Conservation (phyloP, 1,139 yeast species). For the Entelexis sorbosivorans region DNA sequence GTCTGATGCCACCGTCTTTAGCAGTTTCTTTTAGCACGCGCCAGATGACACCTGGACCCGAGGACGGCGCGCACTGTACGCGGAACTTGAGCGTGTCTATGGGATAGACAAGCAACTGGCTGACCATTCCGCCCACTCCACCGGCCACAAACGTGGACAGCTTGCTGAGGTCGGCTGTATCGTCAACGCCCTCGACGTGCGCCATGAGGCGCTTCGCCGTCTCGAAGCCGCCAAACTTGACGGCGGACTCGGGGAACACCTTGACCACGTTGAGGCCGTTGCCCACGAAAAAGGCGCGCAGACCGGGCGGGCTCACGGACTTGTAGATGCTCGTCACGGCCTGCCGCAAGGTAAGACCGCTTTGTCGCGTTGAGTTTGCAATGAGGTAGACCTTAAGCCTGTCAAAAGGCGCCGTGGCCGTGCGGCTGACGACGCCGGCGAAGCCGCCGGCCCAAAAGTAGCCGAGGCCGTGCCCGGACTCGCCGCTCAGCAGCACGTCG, state of each 20-base stretch:
- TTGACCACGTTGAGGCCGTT: conserved; percentile 88
- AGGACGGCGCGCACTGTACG: conserved; percentile 34
- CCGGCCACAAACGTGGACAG: conserved; percentile 81
- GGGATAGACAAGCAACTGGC: conserved; percentile 89
- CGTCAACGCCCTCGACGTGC: conserved; percentile 63
- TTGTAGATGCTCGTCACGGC: conserved; percentile 75
- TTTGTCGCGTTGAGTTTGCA: conserved; percentile 61
- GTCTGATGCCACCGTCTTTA: conserved; percentile 61
- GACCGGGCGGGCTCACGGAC: conserved; percentile 55
- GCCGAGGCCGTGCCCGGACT: conserved; percentile 49
- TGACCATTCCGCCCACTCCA: conserved; percentile 88
- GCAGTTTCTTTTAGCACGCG: conserved; percentile 69
- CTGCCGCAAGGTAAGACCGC: conserved; percentile 41
- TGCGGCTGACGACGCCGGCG: conserved; percentile 93
- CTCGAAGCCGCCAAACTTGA: conserved; percentile 94
- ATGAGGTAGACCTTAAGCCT: conserved; percentile 85
- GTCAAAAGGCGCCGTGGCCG: conserved; percentile 95
- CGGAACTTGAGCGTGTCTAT: conserved; percentile 86
- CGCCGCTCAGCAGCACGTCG: conserved; percentile 74
- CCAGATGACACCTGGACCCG: conserved; percentile 49
- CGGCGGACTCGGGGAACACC: conserved; percentile 94
- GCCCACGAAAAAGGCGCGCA: conserved; percentile 81
- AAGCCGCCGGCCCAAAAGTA: conserved; percentile 89
- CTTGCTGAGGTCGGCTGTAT: conserved; percentile 61
- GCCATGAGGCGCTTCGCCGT: conserved; percentile 69